These are phyloP conservation scores for Xylaria scruposa DNA, from an alignment of 495 filamentous ascomycete species.

Conservation along the genomic window DNA sequence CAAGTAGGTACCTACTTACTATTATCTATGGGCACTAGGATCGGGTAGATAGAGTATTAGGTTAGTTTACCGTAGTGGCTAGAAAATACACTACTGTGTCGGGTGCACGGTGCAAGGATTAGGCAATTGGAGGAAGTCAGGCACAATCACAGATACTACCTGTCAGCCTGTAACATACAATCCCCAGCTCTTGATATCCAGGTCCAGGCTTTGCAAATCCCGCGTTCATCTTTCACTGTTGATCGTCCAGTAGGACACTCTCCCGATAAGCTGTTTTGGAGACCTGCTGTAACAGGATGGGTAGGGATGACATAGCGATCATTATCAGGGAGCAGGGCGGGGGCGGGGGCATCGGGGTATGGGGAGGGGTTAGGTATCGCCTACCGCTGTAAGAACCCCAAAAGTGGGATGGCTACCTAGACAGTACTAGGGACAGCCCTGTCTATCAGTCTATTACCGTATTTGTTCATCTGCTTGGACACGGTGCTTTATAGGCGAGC, in stretches of 20 bases:
- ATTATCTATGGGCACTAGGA: background rate
- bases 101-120: background rate
- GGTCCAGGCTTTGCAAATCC: background rate
- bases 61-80: background rate
- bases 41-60: background rate
- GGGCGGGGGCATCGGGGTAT: slow-evolving; percentile 12
- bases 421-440: background rate
- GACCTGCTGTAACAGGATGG: background rate
- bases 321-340: background rate
- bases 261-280: slow-evolving; percentile 1
- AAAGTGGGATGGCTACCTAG: background rate
- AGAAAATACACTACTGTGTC: background rate
- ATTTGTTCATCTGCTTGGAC: background rate
- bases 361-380: background rate
- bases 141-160: slow-evolving; percentile 1
- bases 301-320: slow-evolving; percentile 3
- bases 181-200: background rate
- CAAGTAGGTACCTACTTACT: too few species aligned
- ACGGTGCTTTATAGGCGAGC: background rate
- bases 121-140: background rate
- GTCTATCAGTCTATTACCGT: background rate
- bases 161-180: background rate
- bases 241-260: background rate
- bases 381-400: background rate
- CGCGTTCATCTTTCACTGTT: background rate